Evolutionary conservation across 1,139 yeast genomes (phyloP).

Genomic region (Zygoascus sp.): DNA sequence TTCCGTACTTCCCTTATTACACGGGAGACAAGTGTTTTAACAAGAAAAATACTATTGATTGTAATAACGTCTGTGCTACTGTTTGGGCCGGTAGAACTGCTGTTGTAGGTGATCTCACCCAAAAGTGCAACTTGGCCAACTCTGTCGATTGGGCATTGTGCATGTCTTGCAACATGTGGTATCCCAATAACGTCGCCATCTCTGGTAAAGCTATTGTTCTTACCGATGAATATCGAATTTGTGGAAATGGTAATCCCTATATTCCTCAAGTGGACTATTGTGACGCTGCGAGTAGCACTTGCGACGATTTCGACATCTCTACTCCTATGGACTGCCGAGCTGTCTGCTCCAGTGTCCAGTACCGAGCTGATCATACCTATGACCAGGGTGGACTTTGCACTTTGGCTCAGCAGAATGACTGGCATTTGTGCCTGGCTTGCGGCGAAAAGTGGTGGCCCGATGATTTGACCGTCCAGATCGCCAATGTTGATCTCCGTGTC

Average conservation of each 20-base stretch:
- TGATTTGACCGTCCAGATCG: neutral
- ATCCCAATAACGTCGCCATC: neutral
- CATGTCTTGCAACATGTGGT: neutral
- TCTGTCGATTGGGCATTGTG: neutral
- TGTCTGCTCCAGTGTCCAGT: neutral
- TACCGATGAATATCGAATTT: neutral
- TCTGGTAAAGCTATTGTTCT: neutral
- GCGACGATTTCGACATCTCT: neutral
- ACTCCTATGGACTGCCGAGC: neutral
- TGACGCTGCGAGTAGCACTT: neutral
- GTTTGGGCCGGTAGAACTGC: neutral
- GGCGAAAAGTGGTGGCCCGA: neutral
- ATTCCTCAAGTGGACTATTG: neutral
- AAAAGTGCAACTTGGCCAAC: neutral
- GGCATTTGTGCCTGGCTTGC: neutral
- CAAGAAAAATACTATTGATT: neutral
- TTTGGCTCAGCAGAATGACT: neutral
- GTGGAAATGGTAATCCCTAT: neutral
- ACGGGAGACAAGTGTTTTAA: neutral
- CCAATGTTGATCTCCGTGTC: neutral
- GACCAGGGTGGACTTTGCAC: neutral
- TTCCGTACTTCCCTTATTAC: neutral
- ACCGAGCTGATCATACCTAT: neutral
- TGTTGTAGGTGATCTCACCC: neutral
- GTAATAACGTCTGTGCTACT: neutral